Base-by-base conservation (phyloP, 163 green algal genomes). In the Coccomyxa subellipsoidea region DNA sequence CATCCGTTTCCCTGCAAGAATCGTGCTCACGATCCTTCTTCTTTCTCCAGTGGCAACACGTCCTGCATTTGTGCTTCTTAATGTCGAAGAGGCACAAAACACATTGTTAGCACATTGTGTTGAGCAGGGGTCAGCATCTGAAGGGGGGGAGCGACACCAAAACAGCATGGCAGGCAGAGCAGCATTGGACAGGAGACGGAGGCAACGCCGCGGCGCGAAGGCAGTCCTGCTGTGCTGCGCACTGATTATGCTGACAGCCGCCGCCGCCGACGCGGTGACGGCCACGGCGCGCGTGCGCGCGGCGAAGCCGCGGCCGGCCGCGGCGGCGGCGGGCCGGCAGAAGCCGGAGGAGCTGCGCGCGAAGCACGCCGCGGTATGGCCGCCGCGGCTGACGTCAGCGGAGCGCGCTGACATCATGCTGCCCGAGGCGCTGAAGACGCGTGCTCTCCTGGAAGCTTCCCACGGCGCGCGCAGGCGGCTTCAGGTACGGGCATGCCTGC, bases 361-460 rank as follows among this genome's bases (percentile, higher is more conserved):
- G 23, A 59, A 59, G 47, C 47, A 73, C 66, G 66, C 29, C 66
- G 66, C 66, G 66, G 66, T 36, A 34, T 73, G 66, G 66, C 66
- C 66, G 29, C 66, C 66, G 18, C 66, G 66, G 66, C 66, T 73
- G 29, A 73, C 27, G 10, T 32, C 66, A 4, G n/a, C n/a, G 7
- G 66, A 73, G 66, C 66, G 66, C 29, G 66, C 66, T 7, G 66
- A 73, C 29, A 73, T 73, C n/a, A 73, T 73, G 66, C 66, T 32
- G 66, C 66, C 66, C 66, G 66, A 73, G 66, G 66, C 66, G 66
- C 27, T 73, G 6, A 32, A 59, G 23, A 59, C 47, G 47, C 47
- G 47, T 18, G 47, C 47, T 18, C 47, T 59, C 15, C 47, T 59
- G 47, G 47, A 59, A 59, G 47, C 47, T 18, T 27, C 47, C 23